Evolutionary conservation across 2,329 filamentous ascomycete genomes (phyloP).

Genomic region (Aspergillus quadrilineatus): DNA sequence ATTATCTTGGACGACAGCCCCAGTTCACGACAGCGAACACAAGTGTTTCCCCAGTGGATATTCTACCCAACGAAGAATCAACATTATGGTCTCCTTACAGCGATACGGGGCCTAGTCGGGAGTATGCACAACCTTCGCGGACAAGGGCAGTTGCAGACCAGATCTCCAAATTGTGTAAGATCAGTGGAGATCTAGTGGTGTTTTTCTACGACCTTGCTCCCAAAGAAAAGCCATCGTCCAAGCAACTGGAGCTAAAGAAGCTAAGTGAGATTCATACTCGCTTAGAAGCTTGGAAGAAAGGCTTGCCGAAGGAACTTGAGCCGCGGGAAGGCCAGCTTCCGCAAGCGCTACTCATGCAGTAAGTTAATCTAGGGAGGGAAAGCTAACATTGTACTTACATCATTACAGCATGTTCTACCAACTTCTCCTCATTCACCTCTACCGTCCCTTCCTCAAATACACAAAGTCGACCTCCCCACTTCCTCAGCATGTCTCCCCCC

Average conservation of each 20-base stretch:
- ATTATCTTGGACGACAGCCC: slow-evolving; percentile 87
- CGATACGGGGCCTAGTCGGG: slow-evolving; percentile 72
- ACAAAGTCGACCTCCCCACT: slow-evolving; percentile 76
- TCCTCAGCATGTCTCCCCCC: slow-evolving; percentile 81
- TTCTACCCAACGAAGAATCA: slow-evolving; percentile 84
- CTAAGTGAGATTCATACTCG: slow-evolving; percentile 87
- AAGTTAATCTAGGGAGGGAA: slow-evolving; percentile 43
- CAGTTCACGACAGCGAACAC: slow-evolving; percentile 78
- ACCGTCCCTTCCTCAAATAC: slow-evolving; percentile 92
- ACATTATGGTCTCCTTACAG: slow-evolving; percentile 86
- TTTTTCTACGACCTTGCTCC: slow-evolving; percentile 85
- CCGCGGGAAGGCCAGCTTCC: slow-evolving; percentile 85
- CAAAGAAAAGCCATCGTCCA: slow-evolving; percentile 63
- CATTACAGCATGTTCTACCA: slow-evolving; percentile 88
- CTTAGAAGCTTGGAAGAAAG: slow-evolving; percentile 83
- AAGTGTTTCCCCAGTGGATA: slow-evolving; percentile 83
- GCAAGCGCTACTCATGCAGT: slow-evolving; percentile 83
- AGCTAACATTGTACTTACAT: slow-evolving; percentile 19
- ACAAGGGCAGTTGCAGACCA: slow-evolving; percentile 80
- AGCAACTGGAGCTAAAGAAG: slow-evolving; percentile 84
- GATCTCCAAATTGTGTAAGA: slow-evolving; percentile 81
- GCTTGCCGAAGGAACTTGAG: slow-evolving; percentile 81
- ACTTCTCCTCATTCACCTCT: slow-evolving; percentile 90
- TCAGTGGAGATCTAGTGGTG: slow-evolving; percentile 83
- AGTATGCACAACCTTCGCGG: slow-evolving; percentile 74